A percentile compares a stretch with the other conserved stretches of the same genome.
These are phyloP conservation scores for Narthecium ossifragum DNA, from an alignment of 106 monocot genomes.

Conservation along the genomic window DNA sequence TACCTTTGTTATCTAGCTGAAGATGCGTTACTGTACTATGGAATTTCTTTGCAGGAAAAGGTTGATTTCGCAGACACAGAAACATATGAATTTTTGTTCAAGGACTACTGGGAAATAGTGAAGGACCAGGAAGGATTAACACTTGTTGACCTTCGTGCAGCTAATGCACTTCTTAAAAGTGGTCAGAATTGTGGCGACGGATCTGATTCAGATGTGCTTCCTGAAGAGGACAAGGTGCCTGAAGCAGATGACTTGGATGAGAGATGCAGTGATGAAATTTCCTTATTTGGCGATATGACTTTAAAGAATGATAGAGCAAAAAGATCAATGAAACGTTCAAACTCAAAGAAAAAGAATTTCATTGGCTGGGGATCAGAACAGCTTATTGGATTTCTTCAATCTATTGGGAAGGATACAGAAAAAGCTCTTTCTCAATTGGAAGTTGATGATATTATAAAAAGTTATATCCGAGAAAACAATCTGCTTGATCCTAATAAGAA, in stretches of 20 bases:
- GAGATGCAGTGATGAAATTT: constrained; percentile 18
- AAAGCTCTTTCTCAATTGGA: constrained; percentile 41
- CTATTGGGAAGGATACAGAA: constrained; percentile 43
- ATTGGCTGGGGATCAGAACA: constrained; percentile 70
- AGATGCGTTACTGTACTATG: too few relatives aligned
- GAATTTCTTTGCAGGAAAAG: constrained; percentile 45
- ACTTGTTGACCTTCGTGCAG: constrained; percentile 40
- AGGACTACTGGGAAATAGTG: constrained; percentile 74
- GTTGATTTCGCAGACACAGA: constrained; percentile 60
- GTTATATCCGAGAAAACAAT: constrained; percentile 54
- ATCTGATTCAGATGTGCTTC: constrained; percentile 22
- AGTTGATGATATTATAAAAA: constrained; percentile 50
- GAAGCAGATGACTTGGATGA: constrained; percentile 26
- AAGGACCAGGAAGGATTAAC: constrained; percentile 60
- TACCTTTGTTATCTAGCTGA: too few relatives aligned
- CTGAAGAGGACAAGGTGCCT: constrained; percentile 16
- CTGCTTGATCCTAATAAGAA: constrained; percentile 49
- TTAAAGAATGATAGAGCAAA: constrained; percentile 15
- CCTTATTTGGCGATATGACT: constrained; percentile 11
- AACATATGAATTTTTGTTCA: constrained; percentile 58
- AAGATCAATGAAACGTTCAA: constrained; percentile 21
- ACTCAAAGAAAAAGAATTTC: constrained; percentile 38
- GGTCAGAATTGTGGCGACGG: constrained; percentile 16
- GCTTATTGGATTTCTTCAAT: constrained; percentile 52
- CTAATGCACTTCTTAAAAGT: constrained; percentile 34